A percentile compares a stretch with the other conserved stretches of the same genome.
phyloP scores from a whole-genome alignment of 2,329 filamentous ascomycete species.

The Tolypocladium ophioglossoides region DNA sequence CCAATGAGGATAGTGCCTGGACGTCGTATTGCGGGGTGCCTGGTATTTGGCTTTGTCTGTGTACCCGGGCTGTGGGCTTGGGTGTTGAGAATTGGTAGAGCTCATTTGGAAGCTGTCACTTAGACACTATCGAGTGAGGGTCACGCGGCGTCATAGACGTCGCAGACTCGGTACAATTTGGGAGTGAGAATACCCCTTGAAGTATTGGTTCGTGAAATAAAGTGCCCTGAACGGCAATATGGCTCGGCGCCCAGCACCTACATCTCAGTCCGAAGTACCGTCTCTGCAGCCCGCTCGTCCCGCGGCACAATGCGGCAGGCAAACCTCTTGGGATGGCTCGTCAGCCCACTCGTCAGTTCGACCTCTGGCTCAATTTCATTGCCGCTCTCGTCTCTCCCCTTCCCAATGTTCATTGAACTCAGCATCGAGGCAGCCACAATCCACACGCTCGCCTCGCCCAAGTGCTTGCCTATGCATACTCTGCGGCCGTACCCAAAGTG shows the following conservation, averaged over 20 bases:
- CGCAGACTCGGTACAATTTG: not conserved
- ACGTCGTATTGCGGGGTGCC: constrained; percentile 55
- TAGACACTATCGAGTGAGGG: not conserved
- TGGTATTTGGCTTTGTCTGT: constrained; percentile 56
- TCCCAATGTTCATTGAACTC: constrained; percentile 24
- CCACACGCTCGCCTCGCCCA: constrained; percentile 35
- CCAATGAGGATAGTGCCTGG: constrained; percentile 49
- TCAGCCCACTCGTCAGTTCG: constrained; percentile 15
- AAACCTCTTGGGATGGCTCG: constrained; percentile 15
- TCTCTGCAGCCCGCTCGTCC: constrained; percentile 7
- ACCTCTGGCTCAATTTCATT: constrained; percentile 18
- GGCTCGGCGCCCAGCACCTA: not conserved
- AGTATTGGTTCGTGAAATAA: not conserved
- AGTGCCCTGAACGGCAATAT: not conserved
- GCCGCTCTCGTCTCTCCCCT: constrained; percentile 21
- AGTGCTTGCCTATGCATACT: constrained; percentile 36
- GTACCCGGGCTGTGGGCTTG: constrained; percentile 42
- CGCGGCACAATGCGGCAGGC: constrained; percentile 13
- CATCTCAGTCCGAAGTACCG: constrained; percentile 3
- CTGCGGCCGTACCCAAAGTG: constrained; percentile 43
- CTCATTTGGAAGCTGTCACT: constrained; percentile 21
- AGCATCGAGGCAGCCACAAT: constrained; percentile 29
- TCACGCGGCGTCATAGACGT: not conserved
- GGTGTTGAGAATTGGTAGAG: constrained; percentile 33
- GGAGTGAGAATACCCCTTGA: not conserved